Conservation (phyloP, 1,284 basidiomycete species). For the Apiotrichum gamsii region DNA sequence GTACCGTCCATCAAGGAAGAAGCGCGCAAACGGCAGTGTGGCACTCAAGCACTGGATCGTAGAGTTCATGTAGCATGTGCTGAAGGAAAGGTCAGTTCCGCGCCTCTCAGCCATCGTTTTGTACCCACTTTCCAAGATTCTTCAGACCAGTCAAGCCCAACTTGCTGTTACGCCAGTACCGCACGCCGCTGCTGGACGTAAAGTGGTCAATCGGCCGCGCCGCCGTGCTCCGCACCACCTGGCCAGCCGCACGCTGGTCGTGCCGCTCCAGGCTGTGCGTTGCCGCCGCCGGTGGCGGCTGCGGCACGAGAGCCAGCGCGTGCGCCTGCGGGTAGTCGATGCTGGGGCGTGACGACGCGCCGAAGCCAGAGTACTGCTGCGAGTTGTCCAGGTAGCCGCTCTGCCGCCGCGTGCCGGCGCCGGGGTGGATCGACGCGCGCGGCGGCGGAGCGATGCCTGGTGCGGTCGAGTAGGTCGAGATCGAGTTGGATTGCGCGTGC, state of each 20-base stretch:
- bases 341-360: slow-evolving; percentile 23
- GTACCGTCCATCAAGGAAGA: slow-evolving; percentile 86
- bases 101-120: neutral
- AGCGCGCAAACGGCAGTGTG: slow-evolving; percentile 80
- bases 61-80: slow-evolving; percentile 98
- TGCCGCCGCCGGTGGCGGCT: slow-evolving; percentile 69
- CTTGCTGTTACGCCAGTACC: slow-evolving; percentile 71
- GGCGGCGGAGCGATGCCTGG: slow-evolving; percentile 57
- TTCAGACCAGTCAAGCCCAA: slow-evolving; percentile 82
- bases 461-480: slow-evolving; percentile 23
- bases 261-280: slow-evolving; percentile 61
- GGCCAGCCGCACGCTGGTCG: slow-evolving; percentile 54
- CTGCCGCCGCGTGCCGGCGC: slow-evolving; percentile 60
- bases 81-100: slow-evolving; percentile 9
- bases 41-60: slow-evolving; percentile 93
- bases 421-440: slow-evolving; percentile 62
- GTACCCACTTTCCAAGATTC: slow-evolving; percentile 77
- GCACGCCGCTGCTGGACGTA: slow-evolving; percentile 5
- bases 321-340: slow-evolving; percentile 76
- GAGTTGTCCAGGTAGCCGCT: slow-evolving; percentile 57
- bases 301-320: slow-evolving; percentile 54
- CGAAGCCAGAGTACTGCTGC: slow-evolving; percentile 57
- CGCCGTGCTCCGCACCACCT: slow-evolving; percentile 21
- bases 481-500: slow-evolving; percentile 8
- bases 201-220: slow-evolving; percentile 5